Conservation (phyloP, 495 filamentous ascomycete genomes). For the Hypoxylon lenormandii region DNA sequence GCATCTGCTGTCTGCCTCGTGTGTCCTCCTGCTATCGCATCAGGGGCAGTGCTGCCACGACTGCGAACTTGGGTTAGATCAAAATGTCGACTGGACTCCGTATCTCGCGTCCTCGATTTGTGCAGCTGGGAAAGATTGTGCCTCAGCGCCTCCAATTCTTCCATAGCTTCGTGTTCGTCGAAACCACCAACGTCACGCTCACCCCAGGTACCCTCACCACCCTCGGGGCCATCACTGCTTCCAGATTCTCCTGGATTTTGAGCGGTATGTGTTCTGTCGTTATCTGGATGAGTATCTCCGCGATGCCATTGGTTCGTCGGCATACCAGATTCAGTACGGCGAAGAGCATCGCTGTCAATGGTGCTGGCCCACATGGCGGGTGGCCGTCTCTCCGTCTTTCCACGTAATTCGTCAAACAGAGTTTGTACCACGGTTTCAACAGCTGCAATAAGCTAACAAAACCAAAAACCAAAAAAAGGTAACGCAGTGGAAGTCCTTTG, state of each 20-base stretch:
- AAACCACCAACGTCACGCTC: conserved; percentile 75
- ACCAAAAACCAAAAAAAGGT: neutral
- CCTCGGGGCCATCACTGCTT: neutral
- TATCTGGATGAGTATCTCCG: conserved; percentile 27
- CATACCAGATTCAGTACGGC: conserved; percentile 32
- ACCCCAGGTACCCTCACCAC: conserved; percentile 75
- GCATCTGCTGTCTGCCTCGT: conserved; percentile 46
- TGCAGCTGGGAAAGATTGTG: conserved; percentile 72
- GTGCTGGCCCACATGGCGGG: conserved; percentile 43
- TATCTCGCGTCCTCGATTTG: conserved; percentile 62
- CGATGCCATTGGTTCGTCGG: conserved; percentile 47
- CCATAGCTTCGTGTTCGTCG: conserved; percentile 72
- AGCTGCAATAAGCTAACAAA: neutral
- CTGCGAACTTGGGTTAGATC: neutral
- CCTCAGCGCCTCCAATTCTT: conserved; percentile 76
- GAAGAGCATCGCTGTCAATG: conserved; percentile 33
- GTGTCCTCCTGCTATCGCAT: conserved; percentile 24
- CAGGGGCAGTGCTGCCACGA: conserved; percentile 16
- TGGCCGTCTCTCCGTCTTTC: neutral
- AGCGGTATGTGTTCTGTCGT: neutral
- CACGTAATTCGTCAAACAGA: neutral
- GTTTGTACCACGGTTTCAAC: neutral
- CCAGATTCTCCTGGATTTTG: neutral
- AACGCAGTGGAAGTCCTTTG: neutral
- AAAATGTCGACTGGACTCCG: conserved; percentile 40